Conservation (phyloP, 1,139 yeast species). For the Yamadazyma blattariae region DNA sequence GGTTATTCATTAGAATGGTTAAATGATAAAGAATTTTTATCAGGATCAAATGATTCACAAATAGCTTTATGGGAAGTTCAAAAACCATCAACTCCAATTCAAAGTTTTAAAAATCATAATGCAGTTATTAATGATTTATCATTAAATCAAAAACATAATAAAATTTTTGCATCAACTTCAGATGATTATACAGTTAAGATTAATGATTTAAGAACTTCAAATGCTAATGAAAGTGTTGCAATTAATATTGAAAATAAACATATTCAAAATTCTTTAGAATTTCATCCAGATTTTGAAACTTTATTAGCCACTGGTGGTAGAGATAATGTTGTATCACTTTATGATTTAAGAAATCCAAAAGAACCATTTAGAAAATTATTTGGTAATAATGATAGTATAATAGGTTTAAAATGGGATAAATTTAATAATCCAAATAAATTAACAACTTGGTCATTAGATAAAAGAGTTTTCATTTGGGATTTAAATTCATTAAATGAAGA, state of each 20-base stretch:
- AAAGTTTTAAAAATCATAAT: slow-evolving; percentile 42
- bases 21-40: slow-evolving; percentile 44
- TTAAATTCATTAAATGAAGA: slow-evolving; percentile 46
- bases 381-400: slow-evolving; percentile 47
- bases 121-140: slow-evolving; percentile 57
- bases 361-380: slow-evolving; percentile 47
- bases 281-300: slow-evolving; percentile 44
- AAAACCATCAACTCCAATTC: slow-evolving; percentile 42
- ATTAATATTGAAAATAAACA: slow-evolving; percentile 42
- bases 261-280: slow-evolving; percentile 48
- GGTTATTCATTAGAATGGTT: slow-evolving; percentile 76
- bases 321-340: slow-evolving; percentile 48
- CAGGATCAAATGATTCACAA: slow-evolving; percentile 66
- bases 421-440: slow-evolving; percentile 33
- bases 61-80: slow-evolving; percentile 69
- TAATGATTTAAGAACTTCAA: slow-evolving; percentile 54
- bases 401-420: slow-evolving; percentile 39
- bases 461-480: slow-evolving; percentile 51
- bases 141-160: slow-evolving; percentile 34
- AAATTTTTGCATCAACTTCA: slow-evolving; percentile 66
- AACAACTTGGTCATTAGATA: slow-evolving; percentile 50
- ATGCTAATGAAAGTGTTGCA: slow-evolving; percentile 37
- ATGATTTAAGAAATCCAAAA: slow-evolving; percentile 48
- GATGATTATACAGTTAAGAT: slow-evolving; percentile 69
- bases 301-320: slow-evolving; percentile 54